Conservation (phyloP, 345 rosid species). For the Gossypioides kirkii region DNA sequence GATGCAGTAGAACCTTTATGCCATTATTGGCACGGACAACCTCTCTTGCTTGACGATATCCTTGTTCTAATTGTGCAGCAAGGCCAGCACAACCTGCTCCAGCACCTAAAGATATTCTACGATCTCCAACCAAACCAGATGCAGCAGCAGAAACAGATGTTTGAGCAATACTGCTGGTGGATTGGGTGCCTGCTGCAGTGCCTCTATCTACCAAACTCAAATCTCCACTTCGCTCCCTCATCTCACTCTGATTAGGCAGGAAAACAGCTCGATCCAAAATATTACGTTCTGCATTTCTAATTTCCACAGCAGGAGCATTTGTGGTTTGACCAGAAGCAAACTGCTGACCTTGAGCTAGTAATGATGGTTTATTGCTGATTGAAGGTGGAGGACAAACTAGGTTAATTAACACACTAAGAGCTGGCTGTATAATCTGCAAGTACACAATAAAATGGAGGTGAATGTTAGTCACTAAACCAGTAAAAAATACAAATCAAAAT, state of each 20-base stretch:
- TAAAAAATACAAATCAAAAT: not conserved
- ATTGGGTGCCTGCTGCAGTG: constrained; percentile 30
- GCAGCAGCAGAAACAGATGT: constrained; percentile 55
- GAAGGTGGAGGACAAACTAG: constrained; percentile 99
- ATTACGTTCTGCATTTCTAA: constrained; percentile 42
- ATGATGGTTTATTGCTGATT: constrained; percentile 74
- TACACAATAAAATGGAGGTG: not conserved
- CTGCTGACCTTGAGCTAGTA: constrained; percentile 51
- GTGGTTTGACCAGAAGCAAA: constrained; percentile 40
- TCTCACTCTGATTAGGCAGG: constrained; percentile 38
- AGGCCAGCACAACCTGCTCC: constrained; percentile 99
- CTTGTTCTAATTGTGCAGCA: constrained; percentile 96
- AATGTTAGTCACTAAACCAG: constrained; percentile 16
- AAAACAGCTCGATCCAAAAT: constrained; percentile 36
- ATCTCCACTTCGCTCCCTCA: constrained; percentile 54
- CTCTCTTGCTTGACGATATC: constrained; percentile 92
- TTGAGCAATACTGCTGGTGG: constrained; percentile 43
- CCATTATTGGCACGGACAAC: constrained; percentile 96
- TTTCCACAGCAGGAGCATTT: constrained; percentile 33
- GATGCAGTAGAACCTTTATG: constrained; percentile 91
- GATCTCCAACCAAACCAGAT: constrained; percentile 94
- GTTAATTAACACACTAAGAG: constrained; percentile 81
- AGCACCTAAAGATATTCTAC: constrained; percentile 88
- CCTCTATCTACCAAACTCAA: constrained; percentile 39
- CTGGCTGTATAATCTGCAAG: constrained; percentile 91